Base-by-base conservation (phyloP, 2,329 filamentous ascomycete genomes). In the Botrytis byssoidea region DNA sequence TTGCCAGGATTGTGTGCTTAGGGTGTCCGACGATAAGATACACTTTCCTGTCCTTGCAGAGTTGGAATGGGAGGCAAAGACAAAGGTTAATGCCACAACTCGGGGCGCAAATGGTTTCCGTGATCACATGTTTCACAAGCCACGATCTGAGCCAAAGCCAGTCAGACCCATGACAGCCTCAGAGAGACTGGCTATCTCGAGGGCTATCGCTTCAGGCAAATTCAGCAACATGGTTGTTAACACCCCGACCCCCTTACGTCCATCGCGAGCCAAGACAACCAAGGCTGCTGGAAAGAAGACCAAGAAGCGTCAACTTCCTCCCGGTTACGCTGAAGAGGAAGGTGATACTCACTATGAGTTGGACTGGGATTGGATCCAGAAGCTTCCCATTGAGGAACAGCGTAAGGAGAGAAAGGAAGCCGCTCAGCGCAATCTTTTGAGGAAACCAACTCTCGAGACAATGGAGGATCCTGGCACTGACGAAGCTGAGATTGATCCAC, bases 41-140 rank as follows among this genome's bases (percentile, higher is more conserved):
- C 70, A 72, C 9, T 67, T 35, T 35, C 70, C 70, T 20, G 37
- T 46, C 25, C 63, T 48, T 8, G 37, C 9, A 20, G 32, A 61
- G 12, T 29, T 72, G 70, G 61, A 59, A 22, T 72, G 70, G 70
- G 55, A 55, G 9, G n/a, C 70, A 1, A 37, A 42, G 7, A 32
- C 35, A 18, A 72, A 72, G 32, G 61, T 64, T 20, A 72, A 72
- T n/a, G 61, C 48, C 2, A 59, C 5, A 22, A 72, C 61, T 40
- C 44, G 70, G 14, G 29, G 35, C 0, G 1, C 0, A 0, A 8
- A 42, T 6, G 59, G 59, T 2, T 72, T 72, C 22, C 35, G 59
- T 3, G 22, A 9, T 2, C 66, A 72, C 1, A 72, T 67, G 70
- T 68, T 57, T 10, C 8, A 18, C 10, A 57, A 29, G n/a, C 18